Evolutionary conservation across 2,329 filamentous ascomycete genomes (phyloP).

Genomic region (Talaromyces sp.): DNA sequence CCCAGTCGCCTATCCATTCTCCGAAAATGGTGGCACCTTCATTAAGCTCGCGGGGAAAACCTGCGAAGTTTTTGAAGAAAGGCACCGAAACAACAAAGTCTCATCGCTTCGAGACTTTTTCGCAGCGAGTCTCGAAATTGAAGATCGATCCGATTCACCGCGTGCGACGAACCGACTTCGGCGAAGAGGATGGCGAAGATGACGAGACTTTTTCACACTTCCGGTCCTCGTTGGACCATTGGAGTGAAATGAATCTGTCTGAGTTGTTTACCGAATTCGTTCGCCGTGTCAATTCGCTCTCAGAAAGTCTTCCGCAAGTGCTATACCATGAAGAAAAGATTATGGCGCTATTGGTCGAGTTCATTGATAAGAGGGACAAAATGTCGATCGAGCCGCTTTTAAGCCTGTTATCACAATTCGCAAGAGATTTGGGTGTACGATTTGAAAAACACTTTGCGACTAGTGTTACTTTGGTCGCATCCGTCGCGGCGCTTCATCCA

Average conservation of each 20-base stretch:
- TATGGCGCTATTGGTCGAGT: slow-evolving; percentile 69
- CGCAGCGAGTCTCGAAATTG: slow-evolving; percentile 81
- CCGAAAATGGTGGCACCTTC: slow-evolving; percentile 49
- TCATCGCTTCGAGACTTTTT: slow-evolving; percentile 89
- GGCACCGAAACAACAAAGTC: slow-evolving; percentile 74
- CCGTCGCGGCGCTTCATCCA: slow-evolving; percentile 71
- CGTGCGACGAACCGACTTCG: slow-evolving; percentile 76
- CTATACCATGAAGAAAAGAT: slow-evolving; percentile 86
- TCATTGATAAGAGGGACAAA: slow-evolving; percentile 73
- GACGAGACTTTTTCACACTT: slow-evolving; percentile 82
- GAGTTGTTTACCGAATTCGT: slow-evolving; percentile 75
- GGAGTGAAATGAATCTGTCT: slow-evolving; percentile 87
- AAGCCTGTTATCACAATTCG: slow-evolving; percentile 84
- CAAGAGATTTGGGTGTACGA: slow-evolving; percentile 81
- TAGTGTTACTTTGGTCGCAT: slow-evolving; percentile 70
- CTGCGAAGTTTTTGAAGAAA: slow-evolving; percentile 63
- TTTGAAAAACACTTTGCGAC: slow-evolving; percentile 87
- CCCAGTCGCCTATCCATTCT: background rate
- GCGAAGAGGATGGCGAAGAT: slow-evolving; percentile 70
- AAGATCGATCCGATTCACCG: slow-evolving; percentile 91
- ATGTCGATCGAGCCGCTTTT: slow-evolving; percentile 82
- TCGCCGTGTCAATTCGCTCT: slow-evolving; percentile 70
- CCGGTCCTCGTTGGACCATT: slow-evolving; percentile 75
- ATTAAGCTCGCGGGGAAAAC: slow-evolving; percentile 66
- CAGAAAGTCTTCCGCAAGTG: slow-evolving; percentile 87